Evolutionary conservation across 163 green algal genomes (phyloP), one percentile per base, ranked within the genome.

Genomic region (Volvox carteri): DNA sequence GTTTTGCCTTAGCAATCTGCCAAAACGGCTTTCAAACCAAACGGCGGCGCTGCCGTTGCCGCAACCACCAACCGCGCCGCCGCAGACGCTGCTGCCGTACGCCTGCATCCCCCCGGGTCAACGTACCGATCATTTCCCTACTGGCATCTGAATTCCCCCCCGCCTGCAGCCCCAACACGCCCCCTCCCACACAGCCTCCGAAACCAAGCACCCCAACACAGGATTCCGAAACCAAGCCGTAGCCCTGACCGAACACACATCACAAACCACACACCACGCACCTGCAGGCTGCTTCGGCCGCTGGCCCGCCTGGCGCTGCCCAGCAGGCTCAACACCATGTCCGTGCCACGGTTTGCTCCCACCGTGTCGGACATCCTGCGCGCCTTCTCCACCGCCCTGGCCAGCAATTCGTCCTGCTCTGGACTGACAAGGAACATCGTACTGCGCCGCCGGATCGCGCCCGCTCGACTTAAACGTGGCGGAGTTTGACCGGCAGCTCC

Each of bases 361-460:
- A n/a, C 19, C 7, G 75, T 30, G 5, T 84, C 76, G 16, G 76
- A 70, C 78, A 75, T 60, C 41, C n/a, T 42, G 28, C 58, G 25
- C 2, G 46, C 80, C 19, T 52, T 56, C 8, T 87, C 81, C 48
- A 87, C 19, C 81, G 81, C 81, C 62, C 8, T 5, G 19, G 81
- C 81, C 44, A 87, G 67, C 30, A 6, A 14, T 46, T 73, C 4
- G 11, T 87, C 81, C 65, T 79, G 65, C 19, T 87, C 81, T 7
- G 46, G 33, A 21, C 16, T 79, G 4, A 87, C 48, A 2, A 23
- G 30, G 67, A 56, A 70, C 48, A n/a, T 9, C 1, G 21, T 42
- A 52, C 52, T 50, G 11, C 75, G 75, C 48, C 75, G 50, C 50
- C 75, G 75, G 16, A 75, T 48, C 9, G 65, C 65, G 30, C 12